A percentile compares a stretch with the other conserved stretches of the same genome.
Conservation (phyloP, 2,329 filamentous ascomycete genomes). For the Acrodontium crateriforme region DNA sequence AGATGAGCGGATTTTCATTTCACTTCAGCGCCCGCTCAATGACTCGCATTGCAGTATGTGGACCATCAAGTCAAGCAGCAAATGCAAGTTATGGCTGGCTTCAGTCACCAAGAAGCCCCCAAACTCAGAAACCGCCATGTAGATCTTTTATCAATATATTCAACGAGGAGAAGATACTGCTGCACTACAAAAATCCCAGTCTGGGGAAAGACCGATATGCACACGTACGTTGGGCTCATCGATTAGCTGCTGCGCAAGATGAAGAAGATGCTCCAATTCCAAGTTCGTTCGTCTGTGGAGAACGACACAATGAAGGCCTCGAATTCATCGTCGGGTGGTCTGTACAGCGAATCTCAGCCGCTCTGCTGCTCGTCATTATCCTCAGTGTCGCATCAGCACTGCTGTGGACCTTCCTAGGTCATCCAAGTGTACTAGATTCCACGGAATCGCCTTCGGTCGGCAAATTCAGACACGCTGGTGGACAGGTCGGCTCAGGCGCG, state of each 20-base stretch:
- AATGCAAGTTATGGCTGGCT: constrained; percentile 19
- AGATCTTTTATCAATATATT: constrained; percentile 22
- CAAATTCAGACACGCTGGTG: constrained; percentile 19
- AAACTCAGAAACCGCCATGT: constrained; percentile 16
- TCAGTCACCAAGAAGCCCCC: constrained; percentile 14
- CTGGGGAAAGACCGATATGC: constrained; percentile 25
- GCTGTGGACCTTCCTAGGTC: constrained; percentile 25
- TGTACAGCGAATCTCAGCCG: constrained; percentile 15
- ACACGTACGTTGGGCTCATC: constrained; percentile 31
- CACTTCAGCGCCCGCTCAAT: constrained; percentile 21
- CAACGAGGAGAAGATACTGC: constrained; percentile 26
- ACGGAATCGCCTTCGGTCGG: constrained; percentile 7
- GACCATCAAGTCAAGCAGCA: constrained; percentile 12
- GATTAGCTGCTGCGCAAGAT: constrained; percentile 17
- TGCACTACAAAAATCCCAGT: constrained; percentile 21
- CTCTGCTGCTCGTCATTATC: constrained; percentile 16
- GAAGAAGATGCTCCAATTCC: not conserved
- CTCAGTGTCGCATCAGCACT: constrained; percentile 18
- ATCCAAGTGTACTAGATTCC: constrained; percentile 9
- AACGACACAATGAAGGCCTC: constrained; percentile 15
- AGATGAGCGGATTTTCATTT: constrained; percentile 14
- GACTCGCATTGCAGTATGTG: constrained; percentile 16
- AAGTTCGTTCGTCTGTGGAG: too few relatives aligned
- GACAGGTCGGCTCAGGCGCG: constrained; percentile 21
- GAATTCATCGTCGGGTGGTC: constrained; percentile 25